These are phyloP conservation scores for Fusarium coicis DNA, from an alignment of 2,329 filamentous ascomycete genomes.

Conservation along the genomic window DNA sequence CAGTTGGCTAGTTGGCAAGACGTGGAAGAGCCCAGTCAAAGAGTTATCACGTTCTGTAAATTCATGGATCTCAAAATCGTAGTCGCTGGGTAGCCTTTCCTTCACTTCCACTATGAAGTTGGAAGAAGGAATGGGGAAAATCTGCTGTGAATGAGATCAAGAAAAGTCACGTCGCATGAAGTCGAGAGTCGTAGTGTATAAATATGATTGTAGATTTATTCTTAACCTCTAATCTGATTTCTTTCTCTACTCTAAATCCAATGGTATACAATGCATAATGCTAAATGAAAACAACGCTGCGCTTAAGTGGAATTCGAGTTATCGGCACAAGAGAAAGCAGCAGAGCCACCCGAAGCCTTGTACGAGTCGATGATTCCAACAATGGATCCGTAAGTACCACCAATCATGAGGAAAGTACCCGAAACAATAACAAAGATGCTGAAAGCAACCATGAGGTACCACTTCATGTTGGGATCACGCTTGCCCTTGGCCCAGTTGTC, in stretches of 20 bases:
- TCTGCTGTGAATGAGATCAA: too few species aligned
- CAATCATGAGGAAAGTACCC: constrained; percentile 54
- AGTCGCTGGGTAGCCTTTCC: too few species aligned
- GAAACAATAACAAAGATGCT: constrained; percentile 26
- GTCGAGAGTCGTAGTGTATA: too few species aligned
- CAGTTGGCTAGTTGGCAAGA: too few species aligned
- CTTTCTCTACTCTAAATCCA: constrained; percentile 4
- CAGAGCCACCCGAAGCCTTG: constrained; percentile 48
- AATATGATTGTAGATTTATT: constrained; percentile 4
- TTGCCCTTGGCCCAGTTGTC: constrained; percentile 42
- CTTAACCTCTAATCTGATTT: background rate
- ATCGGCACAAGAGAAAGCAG: constrained; percentile 56
- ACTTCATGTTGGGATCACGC: constrained; percentile 8
- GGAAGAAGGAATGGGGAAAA: too few species aligned
- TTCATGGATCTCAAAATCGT: too few species aligned
- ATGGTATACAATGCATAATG: background rate
- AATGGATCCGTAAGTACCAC: constrained; percentile 58
- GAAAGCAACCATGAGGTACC: constrained; percentile 34
- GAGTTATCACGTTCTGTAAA: too few species aligned
- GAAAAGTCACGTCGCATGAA: too few species aligned
- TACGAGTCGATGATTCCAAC: constrained; percentile 50
- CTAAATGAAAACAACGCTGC: background rate
- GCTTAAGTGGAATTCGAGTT: constrained; percentile 50
- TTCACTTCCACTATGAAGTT: too few species aligned
- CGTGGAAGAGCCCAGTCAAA: too few species aligned